Evolutionary conservation across 805 yeast genomes (phyloP), one percentile per base, ranked within the genome.

Genomic region (Hemisphaericaspora nanyangensis): DNA sequence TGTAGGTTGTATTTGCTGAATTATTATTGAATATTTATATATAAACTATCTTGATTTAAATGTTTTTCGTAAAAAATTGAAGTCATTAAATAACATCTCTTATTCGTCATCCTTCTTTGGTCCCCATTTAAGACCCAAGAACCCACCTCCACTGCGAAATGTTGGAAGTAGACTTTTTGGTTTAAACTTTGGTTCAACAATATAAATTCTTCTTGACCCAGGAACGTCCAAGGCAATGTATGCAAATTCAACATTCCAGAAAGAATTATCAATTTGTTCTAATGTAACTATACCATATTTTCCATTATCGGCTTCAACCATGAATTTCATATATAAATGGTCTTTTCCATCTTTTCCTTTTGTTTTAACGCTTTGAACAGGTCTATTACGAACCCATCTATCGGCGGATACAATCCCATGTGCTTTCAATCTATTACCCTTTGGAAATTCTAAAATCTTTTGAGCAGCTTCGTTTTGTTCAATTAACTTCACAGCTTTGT

Each of bases 381-480:
- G 96, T 63, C 96, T 78, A 55, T 85, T 85, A 65, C 95, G 77
- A 6, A 88, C 84, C 91, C 96, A 87, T 51, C 79, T 79, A 55
- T 85, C 91, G 17, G 74, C 70, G 1, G 78, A 61, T 6, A 70
- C 60, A 49, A 85, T 95, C 34, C 96, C 96, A 54, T 85, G 83
- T 0, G 96, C 96, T 55, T 83, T 84, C 37, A 90, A 66, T 54
- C 86, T 76, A 39, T 72, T 76, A 7, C 78, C 80, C 2, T 70
- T 59, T 13, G 66, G 51, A 45, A 82, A 72, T 20, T 76, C 74
- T 28, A 90, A 65, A 22, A 80, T 58, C 46, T 69, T 63, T 49
- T 80, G 80, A 3, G 84, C 81, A 28, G 58, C 60, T 35, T 72
- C 72, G 58, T 83, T 86, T 43, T 81, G 68, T 55, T 90, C 91